These are phyloP conservation scores for Blastobotrys mokoenaii DNA, from an alignment of 805 yeast genomes.

Conservation along the genomic window DNA sequence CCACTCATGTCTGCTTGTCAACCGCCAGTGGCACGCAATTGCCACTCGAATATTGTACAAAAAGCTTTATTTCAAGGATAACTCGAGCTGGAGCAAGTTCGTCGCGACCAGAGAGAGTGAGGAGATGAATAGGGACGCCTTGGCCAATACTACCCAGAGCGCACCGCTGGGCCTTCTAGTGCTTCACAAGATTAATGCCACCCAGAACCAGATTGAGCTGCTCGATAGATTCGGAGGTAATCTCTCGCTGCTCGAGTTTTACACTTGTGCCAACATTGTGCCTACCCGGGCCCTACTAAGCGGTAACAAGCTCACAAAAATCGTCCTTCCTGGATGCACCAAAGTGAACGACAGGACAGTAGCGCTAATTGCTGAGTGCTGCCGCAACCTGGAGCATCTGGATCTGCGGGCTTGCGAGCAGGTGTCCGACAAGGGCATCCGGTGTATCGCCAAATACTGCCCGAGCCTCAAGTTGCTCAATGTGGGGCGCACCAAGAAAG, in stretches of 20 bases:
- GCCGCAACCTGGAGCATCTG: slow-evolving; percentile 53
- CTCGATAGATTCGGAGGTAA: slow-evolving; percentile 40
- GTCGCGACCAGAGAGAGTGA: slow-evolving; percentile 12
- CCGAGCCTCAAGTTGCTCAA: slow-evolving; percentile 51
- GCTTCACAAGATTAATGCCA: slow-evolving; percentile 54
- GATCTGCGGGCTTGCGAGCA: slow-evolving; percentile 81
- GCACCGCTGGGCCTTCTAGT: slow-evolving; percentile 37
- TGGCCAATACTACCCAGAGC: slow-evolving; percentile 1
- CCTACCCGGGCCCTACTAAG: slow-evolving; percentile 46
- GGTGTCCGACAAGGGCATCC: slow-evolving; percentile 68
- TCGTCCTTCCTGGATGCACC: slow-evolving; percentile 66
- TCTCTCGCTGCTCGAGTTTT: slow-evolving; percentile 66
- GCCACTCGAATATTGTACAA: slow-evolving; percentile 48
- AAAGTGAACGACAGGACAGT: slow-evolving; percentile 54
- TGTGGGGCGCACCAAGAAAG: slow-evolving; percentile 68
- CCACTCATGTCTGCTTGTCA: slow-evolving; percentile 59
- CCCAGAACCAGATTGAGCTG: slow-evolving; percentile 39
- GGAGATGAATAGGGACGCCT: neutral
- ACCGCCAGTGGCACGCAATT: slow-evolving; percentile 52
- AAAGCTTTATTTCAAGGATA: slow-evolving; percentile 46
- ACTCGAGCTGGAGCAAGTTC: slow-evolving; percentile 38
- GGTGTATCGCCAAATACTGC: slow-evolving; percentile 57
- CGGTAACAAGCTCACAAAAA: slow-evolving; percentile 33
- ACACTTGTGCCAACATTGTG: slow-evolving; percentile 65
- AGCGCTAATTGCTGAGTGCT: slow-evolving; percentile 39